A percentile compares a stretch with the other conserved stretches of the same genome.
Evolutionary conservation across 139 green algal genomes (phyloP).

Genomic region (Eudorina sp.): DNA sequence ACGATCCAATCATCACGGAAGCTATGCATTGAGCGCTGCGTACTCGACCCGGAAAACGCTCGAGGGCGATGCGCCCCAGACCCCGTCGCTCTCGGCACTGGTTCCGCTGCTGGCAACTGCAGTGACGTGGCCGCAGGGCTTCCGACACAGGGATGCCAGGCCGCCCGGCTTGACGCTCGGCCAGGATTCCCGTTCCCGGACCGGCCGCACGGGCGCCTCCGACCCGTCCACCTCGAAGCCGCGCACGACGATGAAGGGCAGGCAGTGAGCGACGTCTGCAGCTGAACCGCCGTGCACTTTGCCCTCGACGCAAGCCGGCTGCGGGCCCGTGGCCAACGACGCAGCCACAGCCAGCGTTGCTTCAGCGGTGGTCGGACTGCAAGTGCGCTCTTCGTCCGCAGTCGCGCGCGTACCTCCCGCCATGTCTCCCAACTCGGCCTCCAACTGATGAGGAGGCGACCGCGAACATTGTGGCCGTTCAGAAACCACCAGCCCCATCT

Average conservation of each 20-base stretch:
- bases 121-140: neutral
- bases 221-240: neutral
- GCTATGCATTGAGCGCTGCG: too few relatives aligned
- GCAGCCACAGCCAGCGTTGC: too few relatives aligned
- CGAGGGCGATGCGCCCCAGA: neutral
- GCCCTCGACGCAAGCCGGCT: neutral
- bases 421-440: too few relatives aligned
- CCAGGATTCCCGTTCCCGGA: neutral
- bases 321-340: too few relatives aligned
- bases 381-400: too few relatives aligned
- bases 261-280: neutral
- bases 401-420: too few relatives aligned
- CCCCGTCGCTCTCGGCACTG: neutral
- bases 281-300: neutral
- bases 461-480: too few relatives aligned
- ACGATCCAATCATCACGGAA: too few relatives aligned
- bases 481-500: too few relatives aligned
- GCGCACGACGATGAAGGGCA: neutral
- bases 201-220: neutral
- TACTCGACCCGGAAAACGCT: neutral
- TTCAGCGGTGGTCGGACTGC: too few relatives aligned
- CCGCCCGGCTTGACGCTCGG: neutral
- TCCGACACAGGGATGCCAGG: neutral
- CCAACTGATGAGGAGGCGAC: too few relatives aligned
- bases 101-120: too few relatives aligned